Evolutionary conservation across 768 basidiomycete species (phyloP), one percentile per base, ranked within the genome.

Genomic region (Phaeolepiota aurea): DNA sequence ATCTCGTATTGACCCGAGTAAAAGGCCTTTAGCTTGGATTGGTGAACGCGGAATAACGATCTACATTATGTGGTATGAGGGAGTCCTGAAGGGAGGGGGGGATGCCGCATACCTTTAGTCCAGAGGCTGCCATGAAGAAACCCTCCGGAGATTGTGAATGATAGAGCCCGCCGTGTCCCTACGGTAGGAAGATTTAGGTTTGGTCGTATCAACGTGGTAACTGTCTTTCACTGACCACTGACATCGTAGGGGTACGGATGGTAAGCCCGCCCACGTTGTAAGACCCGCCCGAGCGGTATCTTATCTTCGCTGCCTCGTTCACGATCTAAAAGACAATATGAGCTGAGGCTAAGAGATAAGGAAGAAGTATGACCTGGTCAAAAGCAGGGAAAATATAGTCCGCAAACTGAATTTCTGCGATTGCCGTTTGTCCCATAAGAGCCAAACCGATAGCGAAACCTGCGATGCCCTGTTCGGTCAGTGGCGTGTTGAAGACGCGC

Each of bases 121-220:
- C 92, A 0, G 88, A 67, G 5, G 88, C 91, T 22, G 85, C 91
- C 68, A 94, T 74, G 58, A 97, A 97, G 63, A 82, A 97, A 1
- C 86, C 90, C 60, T 97, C 93, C 3, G 92, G 92, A 42, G 87
- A 90, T 60, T 97, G 92, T 4, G 89, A 93, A 54, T 97, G 92
- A 55, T 96, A 97, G 43, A 93, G 60, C 16, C 84, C 92, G 32
- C 92, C 92, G 54, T 97, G 92, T 3, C 79, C 75, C 71, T 72
- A 42, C 16, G 33, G 18, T 7, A n/a, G 11, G 5, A 5, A 10
- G 64, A 71, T 22, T 10, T 34, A n/a, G n/a, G n/a, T n/a, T n/a
- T n/a, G n/a, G n/a, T n/a, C n/a, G n/a, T n/a, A n/a, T n/a, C n/a
- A n/a, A n/a, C n/a, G n/a, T n/a, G n/a, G n/a, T n/a, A n/a, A n/a